Conservation (phyloP, 176 grass and related monocot species). For the Rhynchospora tenuis region DNA sequence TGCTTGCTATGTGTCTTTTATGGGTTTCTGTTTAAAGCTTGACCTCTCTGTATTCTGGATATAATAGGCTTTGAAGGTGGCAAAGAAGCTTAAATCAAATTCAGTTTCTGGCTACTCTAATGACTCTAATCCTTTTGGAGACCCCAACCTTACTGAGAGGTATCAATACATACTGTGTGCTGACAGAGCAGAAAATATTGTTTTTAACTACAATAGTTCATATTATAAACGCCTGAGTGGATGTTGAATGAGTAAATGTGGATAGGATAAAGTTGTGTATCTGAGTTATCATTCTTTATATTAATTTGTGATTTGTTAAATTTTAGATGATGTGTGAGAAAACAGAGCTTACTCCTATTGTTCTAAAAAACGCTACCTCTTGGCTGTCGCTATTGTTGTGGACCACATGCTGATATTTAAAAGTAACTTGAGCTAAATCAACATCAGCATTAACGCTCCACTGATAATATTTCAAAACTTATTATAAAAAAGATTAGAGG, state of each 20-base stretch:
- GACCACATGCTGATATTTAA: not conserved
- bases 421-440: not conserved
- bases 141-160: slow-evolving; percentile 87
- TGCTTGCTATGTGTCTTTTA: not conserved
- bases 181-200: not conserved
- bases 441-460: not conserved
- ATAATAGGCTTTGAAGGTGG: slow-evolving; percentile 75
- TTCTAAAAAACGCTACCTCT: not conserved
- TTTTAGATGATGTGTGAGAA: not conserved
- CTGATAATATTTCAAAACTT: not conserved
- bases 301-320: not conserved
- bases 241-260: not conserved
- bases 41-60: not conserved
- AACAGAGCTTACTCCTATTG: not conserved
- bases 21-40: not conserved
- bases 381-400: not conserved
- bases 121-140: slow-evolving; percentile 87
- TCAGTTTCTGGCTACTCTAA: slow-evolving; percentile 76
- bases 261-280: not conserved
- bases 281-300: not conserved
- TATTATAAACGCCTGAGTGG: not conserved
- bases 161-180: slow-evolving; percentile 18
- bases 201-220: not conserved
- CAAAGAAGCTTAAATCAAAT: slow-evolving; percentile 86
- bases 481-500: not conserved